Evolutionary conservation across 1,284 basidiomycete species (phyloP), one percentile per base, ranked within the genome.

Genomic region (Tranzscheliella williamsii): DNA sequence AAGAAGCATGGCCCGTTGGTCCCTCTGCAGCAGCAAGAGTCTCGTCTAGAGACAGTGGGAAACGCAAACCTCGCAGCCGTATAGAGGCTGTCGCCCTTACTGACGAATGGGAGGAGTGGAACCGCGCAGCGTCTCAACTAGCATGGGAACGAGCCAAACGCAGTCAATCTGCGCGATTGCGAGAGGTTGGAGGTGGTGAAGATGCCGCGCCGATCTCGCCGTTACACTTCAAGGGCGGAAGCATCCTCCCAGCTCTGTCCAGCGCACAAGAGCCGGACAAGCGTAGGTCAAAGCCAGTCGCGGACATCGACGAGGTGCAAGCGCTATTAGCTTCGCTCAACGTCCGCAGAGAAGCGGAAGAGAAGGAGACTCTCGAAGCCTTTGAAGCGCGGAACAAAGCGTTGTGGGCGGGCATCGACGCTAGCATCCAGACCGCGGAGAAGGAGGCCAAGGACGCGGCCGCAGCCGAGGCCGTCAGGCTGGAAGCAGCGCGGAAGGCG

Each of bases 351-450:
- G 41, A 48, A 0, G 56, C 64, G 34, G 43, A 62, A 22, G 72
- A 77, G 15, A 44, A 48, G n/a, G 51, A 63, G 9, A 57, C 66
- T 9, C 52, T 64, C 15, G 48, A 50, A 9, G 72, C 63, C 4
- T 77, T 75, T 21, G 72, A 77, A 38, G 51, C 56, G 21, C 66
- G 70, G 4, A 70, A 75, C 38, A 54, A 64, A 21, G 47, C 36
- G 9, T 61, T 77, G 7, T 77, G 75, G 75, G 56, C 67, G 4
- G 67, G 58, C 23, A 73, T 77, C 35, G 73, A 77, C 27, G 47
- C 50, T 3, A 58, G 60, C 13, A 76, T 77, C 38, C 62, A 67
- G 3, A 55, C 63, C 2, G 75, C 68, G 9, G 72, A 75, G 51
- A 43, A 48, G 15, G 56, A 58, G 29, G 57, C 56, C 4, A 51